Base-by-base conservation (phyloP, 2,329 filamentous ascomycete species). In the Emericellopsis cladophorae region DNA sequence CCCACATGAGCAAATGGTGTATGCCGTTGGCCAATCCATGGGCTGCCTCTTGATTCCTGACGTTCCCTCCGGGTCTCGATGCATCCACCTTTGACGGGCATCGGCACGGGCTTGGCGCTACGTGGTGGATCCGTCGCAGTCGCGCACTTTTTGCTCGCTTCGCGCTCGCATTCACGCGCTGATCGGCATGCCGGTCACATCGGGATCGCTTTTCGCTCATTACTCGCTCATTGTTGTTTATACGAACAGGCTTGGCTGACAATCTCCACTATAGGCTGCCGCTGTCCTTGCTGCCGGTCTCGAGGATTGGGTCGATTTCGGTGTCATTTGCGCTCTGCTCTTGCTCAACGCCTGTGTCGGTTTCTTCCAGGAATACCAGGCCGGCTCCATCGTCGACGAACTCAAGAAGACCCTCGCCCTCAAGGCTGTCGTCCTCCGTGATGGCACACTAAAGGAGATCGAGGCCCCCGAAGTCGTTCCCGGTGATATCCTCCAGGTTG, bases 261-360 rank as follows among this genome's bases (percentile, higher is more conserved):
- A 42, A 31, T 40, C 38, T 31, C 23, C 41, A 31, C 37, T 38
- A 36, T 46, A 80, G 76, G 73, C 77, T 62, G 84, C 85, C 46
- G 83, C 83, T 51, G 70, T 89, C 55, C 74, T 93, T 44, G 86
- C 87, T 57, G 84, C 82, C 46, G 84, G 84, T 77, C 76, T 94
- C 34, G 64, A 84, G 62, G 84, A 92, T 54, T 94, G 87, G 87
- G 83, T 94, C 48, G 87, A 94, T 68, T 90, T 94, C 55, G 87
- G 85, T 71, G 86, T 94, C 56, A 94, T 94, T 51, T 87, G 82
- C 61, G 86, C 68, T 55, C 72, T 93, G 39, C 74, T 94, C 9
- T 60, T 93, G 49, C 81, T 94, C 48, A 94, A 94, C 67, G 87
- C 87, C 34, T 67, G 65, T 48, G 87, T 94, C 48, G 86, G 87